Evolutionary conservation across 1,139 yeast species (phyloP).

Genomic region (Blastobotrys illinoisensis): DNA sequence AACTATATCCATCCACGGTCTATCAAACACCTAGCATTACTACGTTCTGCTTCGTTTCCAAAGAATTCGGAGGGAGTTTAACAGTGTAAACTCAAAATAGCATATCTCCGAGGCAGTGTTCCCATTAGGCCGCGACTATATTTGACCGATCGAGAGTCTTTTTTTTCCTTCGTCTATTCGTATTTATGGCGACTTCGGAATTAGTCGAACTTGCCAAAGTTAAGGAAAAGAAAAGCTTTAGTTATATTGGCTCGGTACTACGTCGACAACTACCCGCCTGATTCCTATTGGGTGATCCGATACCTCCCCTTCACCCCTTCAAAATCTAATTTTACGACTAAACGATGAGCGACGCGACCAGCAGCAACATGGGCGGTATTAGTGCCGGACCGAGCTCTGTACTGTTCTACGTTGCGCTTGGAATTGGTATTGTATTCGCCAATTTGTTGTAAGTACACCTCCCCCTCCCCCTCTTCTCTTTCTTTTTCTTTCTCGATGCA

Average conservation of each 20-base stretch:
- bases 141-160: too few species aligned
- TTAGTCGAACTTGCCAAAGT: too few species aligned
- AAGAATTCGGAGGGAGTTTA: too few species aligned
- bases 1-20: background rate
- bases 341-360: background rate
- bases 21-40: too few species aligned
- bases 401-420: constrained; percentile 33
- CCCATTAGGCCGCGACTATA: too few species aligned
- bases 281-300: background rate
- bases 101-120: background rate
- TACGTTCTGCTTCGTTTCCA: too few species aligned
- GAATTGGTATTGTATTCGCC: constrained; percentile 33
- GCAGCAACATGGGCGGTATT: background rate
- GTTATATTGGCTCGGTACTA: too few species aligned
- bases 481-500: background rate
- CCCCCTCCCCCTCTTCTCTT: background rate
- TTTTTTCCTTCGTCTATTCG: too few species aligned
- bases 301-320: too few species aligned
- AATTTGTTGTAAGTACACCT: constrained; percentile 26
- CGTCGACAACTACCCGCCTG: background rate
- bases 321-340: background rate
- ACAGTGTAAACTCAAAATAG: background rate
- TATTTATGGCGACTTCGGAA: too few species aligned
- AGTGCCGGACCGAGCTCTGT: constrained; percentile 19
- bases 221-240: too few species aligned